These are phyloP conservation scores for Fraxinus excelsior DNA, from an alignment of 257 asterid genomes.

Conservation along the genomic window DNA sequence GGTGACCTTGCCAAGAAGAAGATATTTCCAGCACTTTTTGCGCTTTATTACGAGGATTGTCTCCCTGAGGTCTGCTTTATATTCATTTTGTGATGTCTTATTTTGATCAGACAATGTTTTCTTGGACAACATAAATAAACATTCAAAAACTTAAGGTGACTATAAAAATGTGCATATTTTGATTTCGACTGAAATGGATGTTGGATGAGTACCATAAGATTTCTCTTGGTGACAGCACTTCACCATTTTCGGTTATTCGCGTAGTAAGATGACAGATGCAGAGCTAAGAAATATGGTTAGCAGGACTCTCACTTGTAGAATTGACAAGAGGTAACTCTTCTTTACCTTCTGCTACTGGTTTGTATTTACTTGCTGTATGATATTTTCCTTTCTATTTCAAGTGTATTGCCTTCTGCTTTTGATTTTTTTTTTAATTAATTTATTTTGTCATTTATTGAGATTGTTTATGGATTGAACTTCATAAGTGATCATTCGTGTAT, in stretches of 20 bases:
- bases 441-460: background rate
- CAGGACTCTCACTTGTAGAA: slow-evolving; percentile 93
- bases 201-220: background rate
- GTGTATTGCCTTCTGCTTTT: background rate
- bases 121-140: background rate
- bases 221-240: slow-evolving; percentile 65
- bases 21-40: slow-evolving; percentile 98
- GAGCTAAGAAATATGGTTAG: slow-evolving; percentile 89
- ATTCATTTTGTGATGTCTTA: background rate
- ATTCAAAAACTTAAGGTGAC: background rate
- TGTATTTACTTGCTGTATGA: slow-evolving; percentile 13
- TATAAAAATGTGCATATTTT: background rate
- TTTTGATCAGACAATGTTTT: background rate
- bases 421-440: background rate
- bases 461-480: background rate
- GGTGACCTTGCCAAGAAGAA: slow-evolving; percentile 99
- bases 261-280: slow-evolving; percentile 96
- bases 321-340: slow-evolving; percentile 72
- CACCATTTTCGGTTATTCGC: slow-evolving; percentile 87
- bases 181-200: slow-evolving; percentile 10
- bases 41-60: slow-evolving; percentile 88
- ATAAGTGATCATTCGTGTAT: slow-evolving; percentile 1
- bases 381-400: background rate
- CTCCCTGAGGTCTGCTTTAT: slow-evolving; percentile 78
- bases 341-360: background rate